Conservation (phyloP, 1,139 yeast species). For the Blastobotrys petasosporus region DNA sequence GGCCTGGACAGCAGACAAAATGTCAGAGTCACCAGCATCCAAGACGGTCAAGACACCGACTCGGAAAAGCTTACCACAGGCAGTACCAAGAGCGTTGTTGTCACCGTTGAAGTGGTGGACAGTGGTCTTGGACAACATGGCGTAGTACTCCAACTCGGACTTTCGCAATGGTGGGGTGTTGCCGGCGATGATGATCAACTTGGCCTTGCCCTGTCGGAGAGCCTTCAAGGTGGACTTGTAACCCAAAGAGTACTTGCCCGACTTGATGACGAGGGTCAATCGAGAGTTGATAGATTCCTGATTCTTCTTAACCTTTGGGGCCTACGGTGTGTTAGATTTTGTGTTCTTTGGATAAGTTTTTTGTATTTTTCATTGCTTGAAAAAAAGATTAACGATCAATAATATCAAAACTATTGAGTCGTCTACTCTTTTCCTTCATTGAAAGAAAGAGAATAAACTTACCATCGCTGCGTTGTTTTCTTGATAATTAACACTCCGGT, state of each 20-base stretch:
- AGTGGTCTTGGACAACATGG: conserved; percentile 98
- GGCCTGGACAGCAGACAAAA: conserved; percentile 49
- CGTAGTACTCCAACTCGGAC: conserved; percentile 99
- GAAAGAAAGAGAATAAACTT: conserved; percentile 45
- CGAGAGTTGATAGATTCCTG: conserved; percentile 97
- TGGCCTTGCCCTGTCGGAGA: conserved; percentile 98
- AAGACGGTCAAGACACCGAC: conserved; percentile 94
- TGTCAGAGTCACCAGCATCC: conserved; percentile 99
- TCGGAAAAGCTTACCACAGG: conserved; percentile 99
- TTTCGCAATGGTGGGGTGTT: conserved; percentile 99
- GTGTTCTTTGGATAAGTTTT: neutral
- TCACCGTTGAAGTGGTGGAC: conserved; percentile 99
- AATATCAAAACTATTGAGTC: neutral
- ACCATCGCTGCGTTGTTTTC: conserved; percentile 86
- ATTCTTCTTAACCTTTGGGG: conserved; percentile 87
- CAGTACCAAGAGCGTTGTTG: conserved; percentile 99
- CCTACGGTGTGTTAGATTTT: conserved; percentile 42
- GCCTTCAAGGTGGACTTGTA: conserved; percentile 99
- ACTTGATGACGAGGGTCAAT: conserved; percentile 96
- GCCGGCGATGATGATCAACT: conserved; percentile 96
- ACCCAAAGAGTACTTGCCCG: conserved; percentile 99
- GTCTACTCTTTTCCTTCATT: neutral
- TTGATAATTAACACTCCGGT: conserved; percentile 77
- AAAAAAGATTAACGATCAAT: neutral
- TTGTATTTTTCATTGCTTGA: too few species aligned